Evolutionary conservation across 192 early-diverging fungal genomes (phyloP), one percentile per base, ranked within the genome.

Genomic region (Coemansia sp.): DNA sequence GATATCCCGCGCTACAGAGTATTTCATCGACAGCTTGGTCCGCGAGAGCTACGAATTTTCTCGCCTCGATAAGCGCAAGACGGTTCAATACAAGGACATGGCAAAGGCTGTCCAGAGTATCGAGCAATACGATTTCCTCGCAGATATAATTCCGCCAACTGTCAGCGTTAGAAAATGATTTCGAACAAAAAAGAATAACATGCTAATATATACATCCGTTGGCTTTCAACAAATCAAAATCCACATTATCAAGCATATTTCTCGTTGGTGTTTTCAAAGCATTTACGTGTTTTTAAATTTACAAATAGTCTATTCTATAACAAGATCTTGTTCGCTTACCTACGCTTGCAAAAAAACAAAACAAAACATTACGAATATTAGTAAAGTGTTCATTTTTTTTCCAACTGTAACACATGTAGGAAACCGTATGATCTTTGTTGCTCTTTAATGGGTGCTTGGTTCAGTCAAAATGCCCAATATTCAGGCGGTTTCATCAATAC

Each of bases 41-140:
- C 80, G 76, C 53, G 88, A 90, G 75, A 86, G 86, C 20, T 88
- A 85, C 70, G 76, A 88, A 57, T 80, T 86, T 57, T 88, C 89
- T 2, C 87, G 87, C 34, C 71, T 85, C 44, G 87, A 90, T 29
- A 93, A 90, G 73, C 85, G 90, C 81, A 93, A 90, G 68, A 90
- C 89, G 12, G 85, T 93, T 9, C 86, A 84, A 50, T 93, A 91
- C 72, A 88, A 87, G 79, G 90, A 93, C 70, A 86, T 91, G 57
- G 90, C 89, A 81, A 90, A 84, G 81, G 72, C 69, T 1, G 46
- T 78, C 5, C 81, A 84, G 77, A 84, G 81, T 68, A 84, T 84
- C 66, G 81, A 84, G 68, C 81, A 75, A 66, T 84, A 84, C 50
- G 81, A 84, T n/a, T 84, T 84, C 50, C 61, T 84, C 15, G 62